Conservation (phyloP, 2,329 filamentous ascomycete species). For the Lasiodiplodia hormozganensis region DNA sequence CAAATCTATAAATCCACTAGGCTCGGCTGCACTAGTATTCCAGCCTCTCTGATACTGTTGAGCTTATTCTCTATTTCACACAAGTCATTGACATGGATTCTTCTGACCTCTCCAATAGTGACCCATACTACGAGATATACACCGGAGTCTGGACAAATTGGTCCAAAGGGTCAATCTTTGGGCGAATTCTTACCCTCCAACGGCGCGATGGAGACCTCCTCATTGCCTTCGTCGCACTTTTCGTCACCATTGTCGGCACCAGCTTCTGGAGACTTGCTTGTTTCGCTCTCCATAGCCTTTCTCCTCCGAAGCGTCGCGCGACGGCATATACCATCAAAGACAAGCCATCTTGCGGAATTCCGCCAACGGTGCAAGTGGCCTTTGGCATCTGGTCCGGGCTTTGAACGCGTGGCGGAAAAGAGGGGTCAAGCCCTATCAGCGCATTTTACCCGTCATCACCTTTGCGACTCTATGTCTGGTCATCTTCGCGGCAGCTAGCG, state of each 20-base stretch:
- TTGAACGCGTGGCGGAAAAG: neutral
- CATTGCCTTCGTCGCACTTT: slow-evolving; percentile 46
- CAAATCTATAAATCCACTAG: no score
- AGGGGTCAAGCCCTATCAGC: slow-evolving; percentile 29
- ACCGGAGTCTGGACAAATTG: slow-evolving; percentile 44
- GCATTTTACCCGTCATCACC: slow-evolving; percentile 26
- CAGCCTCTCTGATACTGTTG: no score
- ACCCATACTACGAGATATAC: slow-evolving; percentile 30
- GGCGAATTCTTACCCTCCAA: slow-evolving; percentile 43
- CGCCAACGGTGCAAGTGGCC: slow-evolving; percentile 2
- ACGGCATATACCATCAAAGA: slow-evolving; percentile 37
- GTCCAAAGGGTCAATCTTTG: slow-evolving; percentile 40
- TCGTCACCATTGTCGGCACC: slow-evolving; percentile 37
- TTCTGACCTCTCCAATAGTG: no score
- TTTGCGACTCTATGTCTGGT: neutral
- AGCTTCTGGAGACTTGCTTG: slow-evolving; percentile 35
- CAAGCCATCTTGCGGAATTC: slow-evolving; percentile 30
- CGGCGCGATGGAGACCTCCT: slow-evolving; percentile 40
- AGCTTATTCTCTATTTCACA: no score
- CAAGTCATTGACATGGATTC: no score
- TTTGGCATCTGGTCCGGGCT: neutral
- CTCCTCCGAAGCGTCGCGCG: slow-evolving; percentile 31
- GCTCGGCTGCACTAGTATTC: no score
- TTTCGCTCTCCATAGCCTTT: slow-evolving; percentile 34
- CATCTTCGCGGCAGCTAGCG: slow-evolving; percentile 22